Conservation (phyloP, 2,329 filamentous ascomycete genomes). For the Pseudogymnoascus sp. region DNA sequence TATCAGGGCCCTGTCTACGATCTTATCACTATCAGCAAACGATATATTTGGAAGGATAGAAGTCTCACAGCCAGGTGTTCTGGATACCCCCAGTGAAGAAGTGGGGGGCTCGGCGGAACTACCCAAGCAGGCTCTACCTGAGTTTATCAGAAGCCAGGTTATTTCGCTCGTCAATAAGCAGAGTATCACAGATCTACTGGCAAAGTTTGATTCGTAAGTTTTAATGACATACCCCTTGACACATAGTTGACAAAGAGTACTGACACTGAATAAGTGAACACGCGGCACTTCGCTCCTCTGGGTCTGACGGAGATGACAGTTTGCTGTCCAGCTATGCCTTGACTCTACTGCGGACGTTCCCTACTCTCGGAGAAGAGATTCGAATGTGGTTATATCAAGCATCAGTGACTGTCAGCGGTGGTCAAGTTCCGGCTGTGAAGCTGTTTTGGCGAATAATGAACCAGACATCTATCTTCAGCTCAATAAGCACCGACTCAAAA, state of each 20-base stretch:
- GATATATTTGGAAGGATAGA: slow-evolving; percentile 44
- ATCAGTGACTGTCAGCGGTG: slow-evolving; percentile 24
- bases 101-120: slow-evolving; percentile 21
- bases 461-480: slow-evolving; percentile 48
- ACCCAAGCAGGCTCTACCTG: slow-evolving; percentile 31
- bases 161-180: slow-evolving; percentile 66
- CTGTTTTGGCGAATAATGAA: slow-evolving; percentile 75
- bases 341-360: slow-evolving; percentile 79
- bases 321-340: slow-evolving; percentile 79
- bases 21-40: slow-evolving; percentile 44
- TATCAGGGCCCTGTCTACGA: slow-evolving; percentile 46
- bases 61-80: slow-evolving; percentile 38
- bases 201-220: slow-evolving; percentile 23
- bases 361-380: slow-evolving; percentile 74
- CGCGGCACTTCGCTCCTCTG: slow-evolving; percentile 19
- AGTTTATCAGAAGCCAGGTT: slow-evolving; percentile 60
- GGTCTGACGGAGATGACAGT: slow-evolving; percentile 49
- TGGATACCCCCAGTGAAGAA: slow-evolving; percentile 20
- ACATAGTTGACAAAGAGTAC: neutral
- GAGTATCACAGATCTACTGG: slow-evolving; percentile 52
- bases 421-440: slow-evolving; percentile 58
- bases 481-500: slow-evolving; percentile 49
- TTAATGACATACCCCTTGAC: neutral
- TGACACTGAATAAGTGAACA: slow-evolving; percentile 18
- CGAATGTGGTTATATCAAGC: slow-evolving; percentile 89